Conservation (phyloP, 352 stramenopile genomes). For the Pythium biforme region DNA sequence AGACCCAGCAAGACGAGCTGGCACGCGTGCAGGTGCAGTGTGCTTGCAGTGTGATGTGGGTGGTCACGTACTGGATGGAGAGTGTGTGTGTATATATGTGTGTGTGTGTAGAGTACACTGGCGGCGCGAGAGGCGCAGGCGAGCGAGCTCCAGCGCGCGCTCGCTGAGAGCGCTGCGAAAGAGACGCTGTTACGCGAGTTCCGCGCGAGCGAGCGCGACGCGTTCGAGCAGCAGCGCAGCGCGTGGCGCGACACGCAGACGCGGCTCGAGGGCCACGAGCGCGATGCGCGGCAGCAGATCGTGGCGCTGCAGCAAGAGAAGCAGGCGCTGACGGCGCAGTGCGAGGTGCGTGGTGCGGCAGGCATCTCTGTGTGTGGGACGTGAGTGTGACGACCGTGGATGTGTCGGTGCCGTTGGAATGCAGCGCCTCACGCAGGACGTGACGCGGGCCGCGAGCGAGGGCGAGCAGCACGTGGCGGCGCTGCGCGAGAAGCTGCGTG, state of each 20-base stretch:
- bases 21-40: neutral
- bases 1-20: slow-evolving; percentile 15
- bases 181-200: slow-evolving; percentile 28
- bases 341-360: slow-evolving; percentile 9
- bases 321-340: slow-evolving; percentile 9
- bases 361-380: neutral
- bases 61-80: no score
- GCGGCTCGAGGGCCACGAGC: slow-evolving; percentile 3
- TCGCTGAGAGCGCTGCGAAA: slow-evolving; percentile 27
- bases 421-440: slow-evolving; percentile 1
- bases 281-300: slow-evolving; percentile 1
- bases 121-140: slow-evolving; percentile 23
- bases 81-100: neutral
- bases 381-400: neutral
- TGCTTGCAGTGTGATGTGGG: neutral
- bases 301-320: slow-evolving; percentile 17
- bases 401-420: neutral
- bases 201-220: slow-evolving; percentile 28
- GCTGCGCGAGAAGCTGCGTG: slow-evolving; percentile 3
- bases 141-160: slow-evolving; percentile 27
- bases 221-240: slow-evolving; percentile 32
- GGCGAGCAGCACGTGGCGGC: slow-evolving; percentile 2
- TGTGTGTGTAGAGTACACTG: slow-evolving; percentile 1
- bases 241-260: slow-evolving; percentile 11
- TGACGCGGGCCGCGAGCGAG: neutral